phyloP scores from a whole-genome alignment of 2,329 filamentous ascomycete species.

The Penicillium sp. region DNA sequence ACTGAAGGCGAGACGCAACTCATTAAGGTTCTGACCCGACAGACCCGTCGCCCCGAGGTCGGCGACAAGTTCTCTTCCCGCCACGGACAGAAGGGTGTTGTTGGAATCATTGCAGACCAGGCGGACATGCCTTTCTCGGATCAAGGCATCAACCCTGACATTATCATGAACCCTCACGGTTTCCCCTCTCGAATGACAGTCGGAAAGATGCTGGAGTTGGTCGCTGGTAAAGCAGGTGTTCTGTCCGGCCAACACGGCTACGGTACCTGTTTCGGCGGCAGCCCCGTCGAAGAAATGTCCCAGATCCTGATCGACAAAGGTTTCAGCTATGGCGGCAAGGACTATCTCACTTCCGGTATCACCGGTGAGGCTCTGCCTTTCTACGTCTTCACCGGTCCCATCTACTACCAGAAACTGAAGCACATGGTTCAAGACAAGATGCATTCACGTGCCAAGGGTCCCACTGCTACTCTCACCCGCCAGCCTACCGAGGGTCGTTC shows the following conservation, averaged over 20 bases:
- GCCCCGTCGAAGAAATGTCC: slow-evolving; percentile 84
- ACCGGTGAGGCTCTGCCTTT: slow-evolving; percentile 91
- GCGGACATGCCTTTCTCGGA: slow-evolving; percentile 97
- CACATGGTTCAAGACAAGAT: slow-evolving; percentile 99
- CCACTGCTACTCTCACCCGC: slow-evolving; percentile 84
- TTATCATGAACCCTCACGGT: slow-evolving; percentile 99
- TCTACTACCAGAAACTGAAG: slow-evolving; percentile 99
- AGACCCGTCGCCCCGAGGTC: slow-evolving; percentile 89
- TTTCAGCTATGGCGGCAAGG: slow-evolving; percentile 96
- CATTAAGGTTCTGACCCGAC: slow-evolving; percentile 93
- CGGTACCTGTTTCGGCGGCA: slow-evolving; percentile 82
- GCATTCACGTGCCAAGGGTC: slow-evolving; percentile 90
- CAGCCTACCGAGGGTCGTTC: slow-evolving; percentile 96
- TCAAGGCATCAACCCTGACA: slow-evolving; percentile 85
- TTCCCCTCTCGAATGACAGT: slow-evolving; percentile 99
- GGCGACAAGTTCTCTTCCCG: slow-evolving; percentile 99
- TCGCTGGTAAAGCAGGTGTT: slow-evolving; percentile 91
- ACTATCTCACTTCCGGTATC: slow-evolving; percentile 92
- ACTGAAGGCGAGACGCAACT: slow-evolving; percentile 83
- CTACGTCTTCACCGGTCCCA: slow-evolving; percentile 97
- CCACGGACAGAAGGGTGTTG: slow-evolving; percentile 97
- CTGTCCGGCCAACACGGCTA: slow-evolving; percentile 83
- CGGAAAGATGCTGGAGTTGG: slow-evolving; percentile 91
- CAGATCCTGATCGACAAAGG: slow-evolving; percentile 79
- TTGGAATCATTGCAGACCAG: slow-evolving; percentile 93